Evolutionary conservation across 2,329 filamentous ascomycete genomes (phyloP), one percentile per base, ranked within the genome.

Genomic region (Zasmidium cellare): DNA sequence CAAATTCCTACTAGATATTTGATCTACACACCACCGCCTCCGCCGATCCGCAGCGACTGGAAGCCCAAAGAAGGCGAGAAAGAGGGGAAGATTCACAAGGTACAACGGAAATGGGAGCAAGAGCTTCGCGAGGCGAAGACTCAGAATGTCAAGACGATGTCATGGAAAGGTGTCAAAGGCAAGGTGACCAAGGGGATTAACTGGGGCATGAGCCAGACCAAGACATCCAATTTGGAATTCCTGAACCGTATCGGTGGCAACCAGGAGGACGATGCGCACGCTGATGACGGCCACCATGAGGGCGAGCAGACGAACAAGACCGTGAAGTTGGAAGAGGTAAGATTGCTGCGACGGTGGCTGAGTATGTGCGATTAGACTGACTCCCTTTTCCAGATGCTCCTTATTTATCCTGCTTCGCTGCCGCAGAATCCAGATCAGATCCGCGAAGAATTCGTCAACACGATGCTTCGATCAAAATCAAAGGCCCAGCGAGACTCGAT

Each of bases 21-120:
- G 19, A 74, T 79, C 58, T 79, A 79, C 64, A 79, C 77, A 0
- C 77, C 77, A 2, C 76, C 76, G 6, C 71, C 75, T 5, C 77
- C 77, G 6, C 77, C 76, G 3, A 56, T 64, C 48, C 67, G 46
- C 22, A 56, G 53, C 53, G 38, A 56, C n/a, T 79, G 5, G 67
- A 73, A 71, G 53, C 76, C 77, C 0, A 68, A 66, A 16, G 72
- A 75, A 45, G 76, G 76, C 35, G 72, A 76, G 24, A 79, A 78
- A 58, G 77, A 79, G 59, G 69, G 60, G 46, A 73, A 72, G 44
- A 62, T 75, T 44, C 76, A 77, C 62, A 79, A 78, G 58, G 68
- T 77, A 7, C 76, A 78, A 62, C 70, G 77, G 3, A 76, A 76
- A 67, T 79, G 76, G 77, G 73, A 78, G 60, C 72, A 76, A 55